These are phyloP conservation scores for Exophiala calicioides DNA, from an alignment of 2,329 filamentous ascomycete genomes.

Conservation along the genomic window DNA sequence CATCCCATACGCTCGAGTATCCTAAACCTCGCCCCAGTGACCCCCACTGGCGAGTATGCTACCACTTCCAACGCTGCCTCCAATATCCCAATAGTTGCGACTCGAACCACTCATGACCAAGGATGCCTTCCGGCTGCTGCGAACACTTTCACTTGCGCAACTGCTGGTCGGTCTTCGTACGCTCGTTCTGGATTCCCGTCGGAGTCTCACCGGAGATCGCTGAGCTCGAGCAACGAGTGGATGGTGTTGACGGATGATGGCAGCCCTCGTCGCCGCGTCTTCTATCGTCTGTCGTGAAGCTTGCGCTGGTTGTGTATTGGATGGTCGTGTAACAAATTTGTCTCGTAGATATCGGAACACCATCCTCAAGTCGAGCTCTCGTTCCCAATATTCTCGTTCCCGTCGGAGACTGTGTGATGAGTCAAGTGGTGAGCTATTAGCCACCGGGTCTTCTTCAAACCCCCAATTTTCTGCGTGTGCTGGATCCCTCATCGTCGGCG, in stretches of 20 bases:
- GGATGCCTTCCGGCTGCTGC: conserved; percentile 64
- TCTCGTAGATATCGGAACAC: conserved; percentile 85
- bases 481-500: conserved; percentile 49
- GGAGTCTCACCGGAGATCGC: conserved; percentile 50
- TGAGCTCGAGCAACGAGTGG: conserved; percentile 69
- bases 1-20: conserved; percentile 7
- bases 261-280: conserved; percentile 73
- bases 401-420: conserved; percentile 47
- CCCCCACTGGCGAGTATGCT: conserved; percentile 68
- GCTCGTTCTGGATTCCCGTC: conserved; percentile 45
- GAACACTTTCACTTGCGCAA: conserved; percentile 85
- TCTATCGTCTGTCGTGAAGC: conserved; percentile 49
- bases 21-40: conserved; percentile 73
- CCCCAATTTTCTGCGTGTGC: conserved; percentile 64
- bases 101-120: conserved; percentile 64
- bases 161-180: conserved; percentile 59
- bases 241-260: conserved; percentile 84
- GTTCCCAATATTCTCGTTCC: conserved; percentile 84
- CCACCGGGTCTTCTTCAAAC: conserved; percentile 60
- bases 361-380: conserved; percentile 84
- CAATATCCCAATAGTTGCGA: conserved; percentile 90
- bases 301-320: conserved; percentile 46
- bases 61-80: conserved; percentile 74
- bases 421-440: conserved; percentile 50
- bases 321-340: conserved; percentile 58